These are phyloP conservation scores for Anacardium occidentale DNA, from an alignment of 345 rosid genomes.

Conservation along the genomic window DNA sequence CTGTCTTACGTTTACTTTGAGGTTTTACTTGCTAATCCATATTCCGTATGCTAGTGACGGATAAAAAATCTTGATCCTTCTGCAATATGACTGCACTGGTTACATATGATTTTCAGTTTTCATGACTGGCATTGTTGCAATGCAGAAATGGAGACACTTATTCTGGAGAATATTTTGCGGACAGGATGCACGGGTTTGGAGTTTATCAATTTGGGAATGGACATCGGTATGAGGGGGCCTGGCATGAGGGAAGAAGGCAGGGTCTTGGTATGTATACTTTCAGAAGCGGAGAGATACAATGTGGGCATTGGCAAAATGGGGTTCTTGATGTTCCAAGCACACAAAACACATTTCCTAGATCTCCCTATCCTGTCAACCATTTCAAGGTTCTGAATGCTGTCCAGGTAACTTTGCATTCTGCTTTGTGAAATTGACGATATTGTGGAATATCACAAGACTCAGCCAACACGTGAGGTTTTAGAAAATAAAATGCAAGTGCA, in stretches of 20 bases:
- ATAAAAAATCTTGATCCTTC: neutral
- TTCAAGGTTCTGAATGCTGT: conserved; percentile 42
- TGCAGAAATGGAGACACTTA: conserved; percentile 75
- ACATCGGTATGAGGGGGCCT: conserved; percentile 78
- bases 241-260: conserved; percentile 93
- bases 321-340: conserved; percentile 31
- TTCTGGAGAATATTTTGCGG: conserved; percentile 82
- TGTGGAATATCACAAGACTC: neutral
- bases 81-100: neutral
- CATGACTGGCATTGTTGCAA: conserved; percentile 5
- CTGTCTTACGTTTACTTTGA: neutral
- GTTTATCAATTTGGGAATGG: conserved; percentile 76
- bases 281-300: conserved; percentile 72
- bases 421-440: neutral
- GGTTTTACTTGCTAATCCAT: neutral
- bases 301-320: conserved; percentile 79
- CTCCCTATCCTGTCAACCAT: conserved; percentile 30
- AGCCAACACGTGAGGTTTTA: neutral
- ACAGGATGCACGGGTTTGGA: conserved; percentile 83
- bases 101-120: neutral
- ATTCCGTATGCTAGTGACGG: neutral
- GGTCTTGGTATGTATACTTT: conserved; percentile 81
- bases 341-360: conserved; percentile 24
- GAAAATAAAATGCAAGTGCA: neutral
- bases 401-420: conserved; percentile 36